Percentiles rank a stretch among this genome's conserved stretches.
These are phyloP conservation scores for Nepenthes mirabilis DNA, from an alignment of 148 eudicot species.

Conservation along the genomic window DNA sequence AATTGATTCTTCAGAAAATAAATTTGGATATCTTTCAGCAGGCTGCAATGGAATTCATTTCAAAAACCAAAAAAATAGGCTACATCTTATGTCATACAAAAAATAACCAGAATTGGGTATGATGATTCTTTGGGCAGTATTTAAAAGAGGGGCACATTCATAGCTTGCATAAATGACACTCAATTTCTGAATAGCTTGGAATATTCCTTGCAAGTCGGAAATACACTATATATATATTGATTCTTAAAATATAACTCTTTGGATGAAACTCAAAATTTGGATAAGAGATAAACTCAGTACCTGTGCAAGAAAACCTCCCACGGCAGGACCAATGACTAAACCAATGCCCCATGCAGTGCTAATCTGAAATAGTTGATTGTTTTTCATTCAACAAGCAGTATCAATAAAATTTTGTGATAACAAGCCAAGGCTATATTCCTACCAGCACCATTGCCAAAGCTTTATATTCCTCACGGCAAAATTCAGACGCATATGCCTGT, in stretches of 20 bases:
- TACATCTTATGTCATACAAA: too few species aligned
- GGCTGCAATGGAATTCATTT: slow-evolving; percentile 21
- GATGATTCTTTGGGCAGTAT: too few species aligned
- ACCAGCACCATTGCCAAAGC: slow-evolving; percentile 54
- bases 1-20: slow-evolving; percentile 35
- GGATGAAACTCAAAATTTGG: too few species aligned
- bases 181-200: too few species aligned
- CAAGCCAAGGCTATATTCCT: slow-evolving; percentile 10
- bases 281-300: slow-evolving; percentile 1
- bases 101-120: too few species aligned
- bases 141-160: background rate
- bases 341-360: slow-evolving; percentile 36
- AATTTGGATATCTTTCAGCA: slow-evolving; percentile 41
- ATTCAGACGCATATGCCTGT: slow-evolving; percentile 57
- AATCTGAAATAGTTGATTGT: slow-evolving; percentile 14
- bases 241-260: too few species aligned
- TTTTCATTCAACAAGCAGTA: background rate
- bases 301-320: slow-evolving; percentile 49
- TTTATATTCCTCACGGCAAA: slow-evolving; percentile 50
- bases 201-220: too few species aligned
- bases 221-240: too few species aligned
- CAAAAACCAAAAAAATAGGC: background rate
- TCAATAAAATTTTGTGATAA: background rate
- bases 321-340: slow-evolving; percentile 36
- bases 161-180: too few species aligned